Evolutionary conservation across 345 rosid species (phyloP).

Genomic region (Jatropha curcas): DNA sequence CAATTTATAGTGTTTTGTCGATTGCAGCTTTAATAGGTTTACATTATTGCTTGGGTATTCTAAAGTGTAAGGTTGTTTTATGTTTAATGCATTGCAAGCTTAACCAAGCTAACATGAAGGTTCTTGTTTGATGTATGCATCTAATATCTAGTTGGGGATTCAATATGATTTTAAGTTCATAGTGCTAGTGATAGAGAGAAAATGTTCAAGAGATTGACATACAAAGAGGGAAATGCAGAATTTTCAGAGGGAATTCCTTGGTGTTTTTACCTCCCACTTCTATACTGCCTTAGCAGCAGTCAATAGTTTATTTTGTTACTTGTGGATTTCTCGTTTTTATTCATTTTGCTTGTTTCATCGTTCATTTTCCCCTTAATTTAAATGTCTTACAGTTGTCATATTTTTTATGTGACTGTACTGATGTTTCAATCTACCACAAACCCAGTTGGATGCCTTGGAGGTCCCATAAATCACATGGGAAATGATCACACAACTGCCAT

Average conservation of each 20-base stretch:
- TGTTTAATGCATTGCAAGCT: neutral
- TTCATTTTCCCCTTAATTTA: neutral
- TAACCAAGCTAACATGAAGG: neutral
- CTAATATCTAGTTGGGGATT: neutral
- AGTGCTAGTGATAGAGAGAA: neutral
- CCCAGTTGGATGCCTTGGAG: conserved; percentile 45
- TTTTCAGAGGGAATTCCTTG: neutral
- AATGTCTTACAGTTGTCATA: neutral
- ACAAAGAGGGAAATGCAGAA: neutral
- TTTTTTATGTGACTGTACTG: neutral
- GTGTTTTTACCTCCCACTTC: neutral
- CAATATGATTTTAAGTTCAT: neutral
- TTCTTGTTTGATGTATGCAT: neutral
- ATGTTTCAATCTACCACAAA: conserved; percentile 31
- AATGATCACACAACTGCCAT: conserved; percentile 35
- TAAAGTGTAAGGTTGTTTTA: neutral
- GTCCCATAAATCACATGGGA: conserved; percentile 46
- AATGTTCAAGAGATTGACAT: neutral
- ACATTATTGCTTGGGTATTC: neutral
- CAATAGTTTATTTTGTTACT: neutral
- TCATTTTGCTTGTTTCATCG: neutral
- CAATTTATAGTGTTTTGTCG: neutral
- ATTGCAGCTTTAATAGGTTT: neutral
- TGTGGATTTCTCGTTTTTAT: neutral
- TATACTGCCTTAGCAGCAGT: neutral